phyloP scores from a whole-genome alignment of 805 yeast species.

The Starmerella bombi region DNA sequence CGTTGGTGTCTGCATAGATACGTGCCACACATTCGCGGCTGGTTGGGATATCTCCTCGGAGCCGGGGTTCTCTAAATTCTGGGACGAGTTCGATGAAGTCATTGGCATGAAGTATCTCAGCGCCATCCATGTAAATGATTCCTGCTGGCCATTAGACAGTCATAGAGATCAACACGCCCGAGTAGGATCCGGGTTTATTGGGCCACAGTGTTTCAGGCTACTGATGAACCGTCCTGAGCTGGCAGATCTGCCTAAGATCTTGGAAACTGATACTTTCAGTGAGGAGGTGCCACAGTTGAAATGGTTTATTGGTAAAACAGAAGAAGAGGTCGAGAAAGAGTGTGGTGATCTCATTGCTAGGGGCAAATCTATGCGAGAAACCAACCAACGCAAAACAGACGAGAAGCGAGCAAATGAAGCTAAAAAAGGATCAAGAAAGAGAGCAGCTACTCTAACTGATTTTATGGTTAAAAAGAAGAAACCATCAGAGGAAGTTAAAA shows the following conservation, averaged over 20 bases:
- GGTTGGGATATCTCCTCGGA: slow-evolving; percentile 74
- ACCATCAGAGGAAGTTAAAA: too few relatives aligned
- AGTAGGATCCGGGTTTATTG: slow-evolving; percentile 78
- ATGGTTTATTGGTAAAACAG: slow-evolving; percentile 52
- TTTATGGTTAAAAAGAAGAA: slow-evolving; percentile 5
- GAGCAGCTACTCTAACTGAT: neutral
- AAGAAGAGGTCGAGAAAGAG: slow-evolving; percentile 42
- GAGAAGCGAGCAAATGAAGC: slow-evolving; percentile 33
- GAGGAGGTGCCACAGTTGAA: slow-evolving; percentile 68
- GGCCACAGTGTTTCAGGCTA: slow-evolving; percentile 69
- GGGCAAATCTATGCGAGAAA: slow-evolving; percentile 61
- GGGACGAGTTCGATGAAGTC: slow-evolving; percentile 59
- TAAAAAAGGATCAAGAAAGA: neutral
- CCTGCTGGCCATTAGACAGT: slow-evolving; percentile 84
- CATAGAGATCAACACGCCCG: slow-evolving; percentile 85
- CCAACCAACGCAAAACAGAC: slow-evolving; percentile 52
- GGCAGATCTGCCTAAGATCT: slow-evolving; percentile 56
- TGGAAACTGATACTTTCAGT: slow-evolving; percentile 53
- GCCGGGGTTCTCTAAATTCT: slow-evolving; percentile 47
- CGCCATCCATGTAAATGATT: slow-evolving; percentile 84
- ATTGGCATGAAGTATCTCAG: slow-evolving; percentile 64
- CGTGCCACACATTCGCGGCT: slow-evolving; percentile 93
- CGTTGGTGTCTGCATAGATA: slow-evolving; percentile 93
- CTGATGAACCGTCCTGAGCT: slow-evolving; percentile 58
- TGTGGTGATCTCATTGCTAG: slow-evolving; percentile 36